Evolutionary conservation across 169 alveolate species (phyloP).

Genomic region (Cryptosporidium andersoni): DNA sequence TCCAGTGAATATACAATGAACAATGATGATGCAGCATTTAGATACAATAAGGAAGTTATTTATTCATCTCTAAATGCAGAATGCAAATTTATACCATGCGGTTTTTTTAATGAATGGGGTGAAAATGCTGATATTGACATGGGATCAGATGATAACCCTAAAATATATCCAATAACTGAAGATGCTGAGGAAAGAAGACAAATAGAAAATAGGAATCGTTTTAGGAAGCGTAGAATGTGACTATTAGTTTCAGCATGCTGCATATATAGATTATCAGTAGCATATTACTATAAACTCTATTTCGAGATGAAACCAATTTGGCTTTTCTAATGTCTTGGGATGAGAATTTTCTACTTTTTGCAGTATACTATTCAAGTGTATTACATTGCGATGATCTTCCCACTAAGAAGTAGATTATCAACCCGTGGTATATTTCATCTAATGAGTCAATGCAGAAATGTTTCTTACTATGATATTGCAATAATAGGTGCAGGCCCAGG

Average conservation of each 20-base stretch:
- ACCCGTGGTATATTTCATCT: no score
- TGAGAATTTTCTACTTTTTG: no score
- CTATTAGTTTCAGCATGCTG: background rate
- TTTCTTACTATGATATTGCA: constrained; percentile 81
- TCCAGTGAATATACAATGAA: constrained; percentile 16
- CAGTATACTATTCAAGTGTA: no score
- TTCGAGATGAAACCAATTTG: no score
- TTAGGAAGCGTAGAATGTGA: constrained; percentile 37
- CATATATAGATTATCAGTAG: no score
- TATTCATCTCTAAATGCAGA: background rate
- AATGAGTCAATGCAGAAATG: no score
- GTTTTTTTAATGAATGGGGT: constrained; percentile 36
- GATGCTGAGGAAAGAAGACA: constrained; percentile 47
- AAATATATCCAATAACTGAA: constrained; percentile 35
- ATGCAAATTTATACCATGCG: constrained; percentile 6
- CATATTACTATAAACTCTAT: no score
- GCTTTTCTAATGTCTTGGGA: no score
- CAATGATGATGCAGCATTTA: background rate
- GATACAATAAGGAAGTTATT: background rate
- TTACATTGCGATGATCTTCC: no score
- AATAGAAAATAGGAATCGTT: constrained; percentile 56
- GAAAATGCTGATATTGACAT: constrained; percentile 45
- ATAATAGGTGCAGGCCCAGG: constrained; percentile 94
- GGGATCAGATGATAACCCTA: constrained; percentile 61
- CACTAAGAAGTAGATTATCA: no score